phyloP scores from a whole-genome alignment of 2,329 filamentous ascomycete species.

The Chaetothyriales sp. region DNA sequence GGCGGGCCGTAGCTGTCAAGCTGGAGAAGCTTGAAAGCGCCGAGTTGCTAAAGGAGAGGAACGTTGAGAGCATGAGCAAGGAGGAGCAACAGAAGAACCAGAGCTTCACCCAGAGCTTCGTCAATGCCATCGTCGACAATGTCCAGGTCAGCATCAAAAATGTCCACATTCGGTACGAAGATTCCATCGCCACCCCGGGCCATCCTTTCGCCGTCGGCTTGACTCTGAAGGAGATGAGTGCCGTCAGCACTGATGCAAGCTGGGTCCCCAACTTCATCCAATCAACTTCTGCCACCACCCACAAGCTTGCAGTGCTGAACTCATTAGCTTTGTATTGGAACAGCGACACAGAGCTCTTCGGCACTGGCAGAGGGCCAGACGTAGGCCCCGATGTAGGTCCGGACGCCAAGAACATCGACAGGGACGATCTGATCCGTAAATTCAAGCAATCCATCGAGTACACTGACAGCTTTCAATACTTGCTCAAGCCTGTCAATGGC shows the following conservation, averaged over 20 bases:
- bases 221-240: conserved; percentile 91
- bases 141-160: conserved; percentile 96
- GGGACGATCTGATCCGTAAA: conserved; percentile 62
- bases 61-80: conserved; percentile 78
- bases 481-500: conserved; percentile 88
- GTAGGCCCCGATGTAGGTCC: conserved; percentile 42
- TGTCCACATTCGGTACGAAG: conserved; percentile 95
- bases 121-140: conserved; percentile 96
- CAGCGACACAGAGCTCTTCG: conserved; percentile 74
- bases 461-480: conserved; percentile 73
- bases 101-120: conserved; percentile 88
- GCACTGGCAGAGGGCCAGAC: conserved; percentile 62
- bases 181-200: conserved; percentile 85
- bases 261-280: conserved; percentile 97
- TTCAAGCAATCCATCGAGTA: conserved; percentile 71
- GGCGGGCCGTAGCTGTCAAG: conserved; percentile 77
- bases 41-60: conserved; percentile 83
- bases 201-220: conserved; percentile 90
- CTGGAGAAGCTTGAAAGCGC: conserved; percentile 98
- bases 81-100: conserved; percentile 97
- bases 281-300: conserved; percentile 64
- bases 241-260: conserved; percentile 83
- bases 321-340: conserved; percentile 96
- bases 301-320: conserved; percentile 85
- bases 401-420: conserved; percentile 48